Conservation (phyloP, 2,329 filamentous ascomycete species). For the Apiospora marii region DNA sequence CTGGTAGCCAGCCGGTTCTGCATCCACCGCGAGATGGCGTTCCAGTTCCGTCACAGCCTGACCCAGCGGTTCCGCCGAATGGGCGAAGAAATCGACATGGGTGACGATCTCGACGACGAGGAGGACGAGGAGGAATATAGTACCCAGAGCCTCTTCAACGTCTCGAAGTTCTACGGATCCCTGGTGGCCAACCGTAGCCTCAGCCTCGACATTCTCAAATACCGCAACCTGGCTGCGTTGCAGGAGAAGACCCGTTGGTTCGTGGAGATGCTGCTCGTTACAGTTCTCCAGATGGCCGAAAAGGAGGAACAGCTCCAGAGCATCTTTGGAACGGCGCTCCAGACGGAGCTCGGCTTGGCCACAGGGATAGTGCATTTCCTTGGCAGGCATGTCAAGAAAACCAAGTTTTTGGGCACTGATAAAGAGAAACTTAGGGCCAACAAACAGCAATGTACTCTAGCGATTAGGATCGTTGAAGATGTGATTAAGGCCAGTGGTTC, state of each 20-base stretch:
- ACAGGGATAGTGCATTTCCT: slow-evolving; percentile 83
- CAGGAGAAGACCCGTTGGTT: slow-evolving; percentile 80
- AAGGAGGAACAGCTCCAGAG: slow-evolving; percentile 64
- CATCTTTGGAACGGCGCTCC: slow-evolving; percentile 68
- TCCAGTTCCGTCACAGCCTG: slow-evolving; percentile 86
- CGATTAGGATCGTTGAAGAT: background rate
- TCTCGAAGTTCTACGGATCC: slow-evolving; percentile 62
- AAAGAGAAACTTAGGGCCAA: slow-evolving; percentile 58
- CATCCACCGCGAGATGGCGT: slow-evolving; percentile 75
- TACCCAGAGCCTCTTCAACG: slow-evolving; percentile 58
- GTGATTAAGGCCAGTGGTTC: slow-evolving; percentile 1
- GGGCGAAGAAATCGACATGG: slow-evolving; percentile 72
- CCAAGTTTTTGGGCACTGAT: slow-evolving; percentile 56
- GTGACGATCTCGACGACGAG: slow-evolving; percentile 68
- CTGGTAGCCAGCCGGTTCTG: slow-evolving; percentile 83
- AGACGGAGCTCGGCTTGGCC: slow-evolving; percentile 66
- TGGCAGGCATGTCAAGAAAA: slow-evolving; percentile 75
- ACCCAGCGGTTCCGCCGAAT: slow-evolving; percentile 87
- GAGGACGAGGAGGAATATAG: slow-evolving; percentile 65
- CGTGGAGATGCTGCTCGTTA: slow-evolving; percentile 81
- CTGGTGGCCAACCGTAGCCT: slow-evolving; percentile 57
- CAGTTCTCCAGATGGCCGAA: slow-evolving; percentile 73
- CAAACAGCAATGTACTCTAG: slow-evolving; percentile 49
- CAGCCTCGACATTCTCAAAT: slow-evolving; percentile 63
- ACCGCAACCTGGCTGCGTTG: slow-evolving; percentile 80